Evolutionary conservation across 2,329 filamentous ascomycete genomes (phyloP).

Genomic region (Aureobasidium leucospermi): DNA sequence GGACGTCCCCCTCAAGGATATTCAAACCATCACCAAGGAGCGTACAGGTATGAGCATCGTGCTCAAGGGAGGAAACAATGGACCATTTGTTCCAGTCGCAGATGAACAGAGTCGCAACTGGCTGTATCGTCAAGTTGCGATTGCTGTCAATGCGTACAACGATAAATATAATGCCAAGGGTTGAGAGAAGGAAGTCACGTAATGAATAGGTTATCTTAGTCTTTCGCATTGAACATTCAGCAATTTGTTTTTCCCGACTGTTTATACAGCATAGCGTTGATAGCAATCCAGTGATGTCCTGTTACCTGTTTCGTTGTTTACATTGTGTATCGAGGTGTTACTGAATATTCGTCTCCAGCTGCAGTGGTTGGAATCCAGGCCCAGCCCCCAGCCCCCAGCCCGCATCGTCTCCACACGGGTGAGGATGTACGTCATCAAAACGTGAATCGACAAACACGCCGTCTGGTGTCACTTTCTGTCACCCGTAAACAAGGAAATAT

Average conservation of each 20-base stretch:
- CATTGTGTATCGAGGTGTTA: too few species aligned
- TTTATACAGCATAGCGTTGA: too few species aligned
- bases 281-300: too few species aligned
- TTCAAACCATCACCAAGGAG: conserved; percentile 96
- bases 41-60: conserved; percentile 85
- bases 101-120: conserved; percentile 70
- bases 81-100: conserved; percentile 89
- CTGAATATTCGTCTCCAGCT: too few species aligned
- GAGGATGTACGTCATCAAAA: background rate
- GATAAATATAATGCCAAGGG: conserved; percentile 59
- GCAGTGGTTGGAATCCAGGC: background rate
- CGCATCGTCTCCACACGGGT: background rate
- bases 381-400: background rate
- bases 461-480: background rate
- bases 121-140: conserved; percentile 58
- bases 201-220: background rate
- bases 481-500: conserved; percentile 9
- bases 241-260: background rate
- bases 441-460: background rate
- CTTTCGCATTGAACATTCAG: background rate
- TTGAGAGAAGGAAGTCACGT: conserved; percentile 14
- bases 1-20: conserved; percentile 92
- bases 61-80: conserved; percentile 82
- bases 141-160: conserved; percentile 62
- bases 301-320: too few species aligned